Evolutionary conservation across 768 basidiomycete species (phyloP), one percentile per base, ranked within the genome.

Genomic region (Termitomyces sp.): DNA sequence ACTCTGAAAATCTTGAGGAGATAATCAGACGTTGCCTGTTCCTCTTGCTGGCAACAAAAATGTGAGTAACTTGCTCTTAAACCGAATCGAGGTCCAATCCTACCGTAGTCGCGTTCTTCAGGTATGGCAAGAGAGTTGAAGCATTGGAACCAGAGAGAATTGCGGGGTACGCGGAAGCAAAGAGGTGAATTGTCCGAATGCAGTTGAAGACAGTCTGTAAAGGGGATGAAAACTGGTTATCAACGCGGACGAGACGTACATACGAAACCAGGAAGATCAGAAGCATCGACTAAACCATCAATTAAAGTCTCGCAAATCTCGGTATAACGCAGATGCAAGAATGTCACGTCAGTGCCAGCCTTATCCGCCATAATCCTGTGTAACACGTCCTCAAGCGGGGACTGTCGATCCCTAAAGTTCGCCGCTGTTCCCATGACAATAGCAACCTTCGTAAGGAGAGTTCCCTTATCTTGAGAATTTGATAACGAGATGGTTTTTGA

Each of bases 281-380:
- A 85, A 0, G 89, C 90, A 73, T 97, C 96, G 3, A 95, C 91
- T 21, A 98, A 76, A 2, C 87, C 85, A 66, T 94, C 91, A 48
- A 98, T 93, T 59, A 98, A 70, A 0, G 81, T 81, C 64, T 93
- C 91, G 60, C 92, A 91, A 41, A 96, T 87, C 60, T 91, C 87
- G 2, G 79, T 73, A 68, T 93, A 92, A n/a, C 84, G 84, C 5
- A 72, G 67, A 60, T 88, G 87, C 38, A 94, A 71, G 15, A 70
- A 67, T 1, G 73, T 59, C 11, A 80, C 74, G 14, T 89, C 79
- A 45, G 65, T 69, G 1, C 80, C 81, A n/a, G 78, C 79, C 67
- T 91, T 92, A 23, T 84, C 85, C 1, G 77, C 74, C 68, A 93
- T 87, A 33, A 95, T 88, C 70, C 86, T 89, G 66, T 90, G 86